phyloP scores from a whole-genome alignment of 2,329 filamentous ascomycete species.

The Exophiala sideris region DNA sequence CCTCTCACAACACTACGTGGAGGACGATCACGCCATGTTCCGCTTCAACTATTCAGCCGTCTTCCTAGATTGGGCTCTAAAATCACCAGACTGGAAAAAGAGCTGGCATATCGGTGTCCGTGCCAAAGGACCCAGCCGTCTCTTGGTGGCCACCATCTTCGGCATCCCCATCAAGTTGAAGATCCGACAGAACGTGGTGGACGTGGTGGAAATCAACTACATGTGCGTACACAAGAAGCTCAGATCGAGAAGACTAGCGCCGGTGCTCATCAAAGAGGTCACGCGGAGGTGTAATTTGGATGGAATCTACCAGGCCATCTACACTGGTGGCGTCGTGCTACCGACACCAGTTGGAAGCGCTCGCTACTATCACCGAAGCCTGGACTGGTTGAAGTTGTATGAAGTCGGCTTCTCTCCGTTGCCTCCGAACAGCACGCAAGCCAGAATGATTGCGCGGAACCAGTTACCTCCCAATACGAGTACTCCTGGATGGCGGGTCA shows the following conservation, averaged over 20 bases:
- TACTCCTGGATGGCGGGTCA: slow-evolving; percentile 71
- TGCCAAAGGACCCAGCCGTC: slow-evolving; percentile 68
- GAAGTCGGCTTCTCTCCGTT: slow-evolving; percentile 92
- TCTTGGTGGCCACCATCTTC: slow-evolving; percentile 92
- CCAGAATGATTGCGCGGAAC: slow-evolving; percentile 82
- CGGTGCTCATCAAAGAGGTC: slow-evolving; percentile 95
- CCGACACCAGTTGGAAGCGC: slow-evolving; percentile 90
- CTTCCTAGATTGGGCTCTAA: slow-evolving; percentile 91
- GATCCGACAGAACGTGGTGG: slow-evolving; percentile 71
- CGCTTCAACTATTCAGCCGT: slow-evolving; percentile 91
- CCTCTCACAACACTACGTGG: slow-evolving; percentile 90
- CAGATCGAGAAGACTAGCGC: slow-evolving; percentile 83
- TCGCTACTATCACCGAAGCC: slow-evolving; percentile 87
- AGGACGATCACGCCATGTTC: slow-evolving; percentile 96
- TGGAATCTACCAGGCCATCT: slow-evolving; percentile 90
- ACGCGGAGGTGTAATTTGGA: slow-evolving; percentile 85
- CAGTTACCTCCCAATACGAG: slow-evolving; percentile 71
- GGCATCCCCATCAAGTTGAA: slow-evolving; percentile 82
- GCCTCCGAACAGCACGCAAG: slow-evolving; percentile 76
- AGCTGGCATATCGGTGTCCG: slow-evolving; percentile 95
- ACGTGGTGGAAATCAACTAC: slow-evolving; percentile 94
- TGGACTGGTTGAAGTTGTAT: slow-evolving; percentile 95
- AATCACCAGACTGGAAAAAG: slow-evolving; percentile 89
- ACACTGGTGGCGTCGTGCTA: slow-evolving; percentile 87
- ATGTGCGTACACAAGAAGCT: slow-evolving; percentile 98